These are phyloP conservation scores for Cyberlindnera suaveolens DNA, from an alignment of 805 yeast species.

Conservation along the genomic window DNA sequence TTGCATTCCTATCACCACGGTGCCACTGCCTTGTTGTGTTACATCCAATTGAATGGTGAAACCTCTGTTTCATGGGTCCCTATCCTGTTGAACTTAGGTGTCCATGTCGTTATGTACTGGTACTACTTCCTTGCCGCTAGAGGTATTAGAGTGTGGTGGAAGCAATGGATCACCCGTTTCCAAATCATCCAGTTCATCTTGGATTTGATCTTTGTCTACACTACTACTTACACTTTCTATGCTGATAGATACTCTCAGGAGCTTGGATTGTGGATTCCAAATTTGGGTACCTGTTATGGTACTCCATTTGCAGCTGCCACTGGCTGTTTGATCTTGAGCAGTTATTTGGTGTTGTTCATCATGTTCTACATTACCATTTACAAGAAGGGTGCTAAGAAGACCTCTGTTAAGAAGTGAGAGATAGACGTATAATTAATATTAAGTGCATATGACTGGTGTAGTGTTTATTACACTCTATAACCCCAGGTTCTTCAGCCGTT, in stretches of 20 bases:
- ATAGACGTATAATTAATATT: constrained; percentile 2
- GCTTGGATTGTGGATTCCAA: constrained; percentile 56
- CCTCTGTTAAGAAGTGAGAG: constrained; percentile 15
- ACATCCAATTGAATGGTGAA: constrained; percentile 83
- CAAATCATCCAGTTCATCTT: constrained; percentile 91
- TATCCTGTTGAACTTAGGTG: constrained; percentile 80
- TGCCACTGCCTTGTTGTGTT: constrained; percentile 92
- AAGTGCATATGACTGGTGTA: too few relatives aligned
- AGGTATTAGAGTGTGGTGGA: constrained; percentile 98
- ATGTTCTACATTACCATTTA: constrained; percentile 88
- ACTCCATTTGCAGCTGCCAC: constrained; percentile 88
- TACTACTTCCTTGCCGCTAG: constrained; percentile 90
- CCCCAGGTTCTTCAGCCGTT: too few relatives aligned
- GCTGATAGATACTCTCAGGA: constrained; percentile 49
- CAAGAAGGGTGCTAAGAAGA: constrained; percentile 36
- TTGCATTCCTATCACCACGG: constrained; percentile 97
- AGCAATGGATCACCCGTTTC: constrained; percentile 96
- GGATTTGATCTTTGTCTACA: constrained; percentile 87
- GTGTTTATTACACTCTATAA: too few relatives aligned
- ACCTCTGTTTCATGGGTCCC: constrained; percentile 96
- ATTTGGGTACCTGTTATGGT: constrained; percentile 83
- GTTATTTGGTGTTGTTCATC: constrained; percentile 85
- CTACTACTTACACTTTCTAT: constrained; percentile 88
- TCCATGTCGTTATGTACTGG: constrained; percentile 96
- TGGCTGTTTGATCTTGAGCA: constrained; percentile 83